These are phyloP conservation scores for Mycena sanguinolenta DNA, from an alignment of 768 basidiomycete genomes.

Conservation along the genomic window DNA sequence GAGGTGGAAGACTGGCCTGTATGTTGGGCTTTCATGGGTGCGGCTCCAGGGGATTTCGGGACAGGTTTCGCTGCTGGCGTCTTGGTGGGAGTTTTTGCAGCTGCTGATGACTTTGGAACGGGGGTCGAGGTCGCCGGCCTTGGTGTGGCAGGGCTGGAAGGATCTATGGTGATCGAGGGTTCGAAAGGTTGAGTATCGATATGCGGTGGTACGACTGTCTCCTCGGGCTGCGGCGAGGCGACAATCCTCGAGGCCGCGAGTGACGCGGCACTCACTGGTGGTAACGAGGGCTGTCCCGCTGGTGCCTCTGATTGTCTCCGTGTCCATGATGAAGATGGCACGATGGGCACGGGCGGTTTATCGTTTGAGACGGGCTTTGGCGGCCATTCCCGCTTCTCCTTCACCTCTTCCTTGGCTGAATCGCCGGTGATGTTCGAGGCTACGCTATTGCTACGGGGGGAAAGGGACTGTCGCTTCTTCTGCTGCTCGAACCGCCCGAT, in stretches of 20 bases:
- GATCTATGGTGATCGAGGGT: conserved; percentile 37
- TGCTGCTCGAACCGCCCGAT: conserved; percentile 91
- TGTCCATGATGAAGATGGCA: conserved; percentile 52
- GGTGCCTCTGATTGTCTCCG: conserved; percentile 45
- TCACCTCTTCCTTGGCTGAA: conserved; percentile 73
- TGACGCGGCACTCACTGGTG: conserved; percentile 33
- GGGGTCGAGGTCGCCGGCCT: conserved; percentile 34
- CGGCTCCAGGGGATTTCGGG: conserved; percentile 31
- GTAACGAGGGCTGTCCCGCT: conserved; percentile 39
- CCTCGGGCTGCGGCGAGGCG: conserved; percentile 31
- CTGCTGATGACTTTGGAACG: conserved; percentile 42
- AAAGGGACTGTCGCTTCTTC: conserved; percentile 71
- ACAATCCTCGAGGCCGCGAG: conserved; percentile 25
- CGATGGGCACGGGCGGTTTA: conserved; percentile 50
- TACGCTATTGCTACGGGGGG: conserved; percentile 76
- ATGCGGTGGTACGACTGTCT: conserved; percentile 32
- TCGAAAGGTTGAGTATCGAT: conserved; percentile 40
- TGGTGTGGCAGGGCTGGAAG: conserved; percentile 42
- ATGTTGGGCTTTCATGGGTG: conserved; percentile 50
- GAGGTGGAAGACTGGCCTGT: conserved; percentile 48
- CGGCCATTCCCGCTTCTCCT: conserved; percentile 85
- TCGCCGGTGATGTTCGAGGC: conserved; percentile 75
- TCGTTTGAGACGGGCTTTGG: conserved; percentile 58
- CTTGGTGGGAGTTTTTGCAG: conserved; percentile 35
- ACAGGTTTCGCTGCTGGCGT: conserved; percentile 24